Base-by-base conservation (phyloP, 116 monocot species). In the Trichopus zeylanicus region DNA sequence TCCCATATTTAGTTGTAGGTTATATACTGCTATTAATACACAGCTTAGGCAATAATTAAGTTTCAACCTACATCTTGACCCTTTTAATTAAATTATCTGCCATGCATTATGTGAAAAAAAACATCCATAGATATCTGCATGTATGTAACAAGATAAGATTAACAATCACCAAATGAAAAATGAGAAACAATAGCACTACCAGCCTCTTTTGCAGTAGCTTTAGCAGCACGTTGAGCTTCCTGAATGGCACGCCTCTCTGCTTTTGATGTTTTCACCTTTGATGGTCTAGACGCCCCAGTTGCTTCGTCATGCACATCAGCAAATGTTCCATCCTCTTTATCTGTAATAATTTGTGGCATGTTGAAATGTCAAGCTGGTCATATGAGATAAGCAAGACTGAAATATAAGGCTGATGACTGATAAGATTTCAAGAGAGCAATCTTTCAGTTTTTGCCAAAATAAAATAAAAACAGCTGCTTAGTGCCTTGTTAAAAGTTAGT, bases 201-300 rank as follows among this genome's bases (percentile, higher is more conserved):
- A 46, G 78, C 56, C 62, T 74, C 84, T 57, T 79, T 97, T 38
- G 91, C 77, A 15, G 81, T 77, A 65, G 82, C 87, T 62, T 97
- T 97, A 35, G 97, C 85, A 68, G 91, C 91, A 59, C 91, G 81
- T 51, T 97, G 91, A 52, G 79, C 87, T 48, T 97, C 97, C 71
- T 97, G 97, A 58, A 77, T 57, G 10, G 97, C 91, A 69, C 97
- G 84, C 56, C 97, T 76, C 56, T 91, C 97, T 75, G 91, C 87
- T 78, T 81, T 97, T 34, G 91, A 67, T 42, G 71, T 73, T 67
- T 82, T 91, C 56, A 82, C 82, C 57, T 91, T 91, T 20, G 53
- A 29, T 30, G 67, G 47, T 28, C 61, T 81, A 53, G 74, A 56
- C 56, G 48, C 47, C 13, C 48, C 71, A 48, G 15, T 48, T 32